These are phyloP conservation scores for Lipomyces chichibuensis DNA, from an alignment of 805 yeast species.

Conservation along the genomic window DNA sequence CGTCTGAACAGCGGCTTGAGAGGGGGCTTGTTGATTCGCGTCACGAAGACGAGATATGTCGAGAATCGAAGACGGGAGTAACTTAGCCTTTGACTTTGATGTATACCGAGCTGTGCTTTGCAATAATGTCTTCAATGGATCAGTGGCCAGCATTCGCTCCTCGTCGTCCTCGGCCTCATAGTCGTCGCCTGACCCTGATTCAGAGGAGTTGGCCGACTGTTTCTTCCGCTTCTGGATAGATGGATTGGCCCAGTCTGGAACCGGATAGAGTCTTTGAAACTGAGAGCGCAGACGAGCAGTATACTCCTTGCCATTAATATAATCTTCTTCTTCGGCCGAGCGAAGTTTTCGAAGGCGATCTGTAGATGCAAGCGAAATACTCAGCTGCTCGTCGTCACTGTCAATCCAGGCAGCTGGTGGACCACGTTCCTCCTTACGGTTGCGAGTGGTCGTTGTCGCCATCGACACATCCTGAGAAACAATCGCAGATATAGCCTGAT, in stretches of 20 bases:
- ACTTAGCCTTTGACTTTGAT: constrained; percentile 46
- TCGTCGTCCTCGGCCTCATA: constrained; percentile 43
- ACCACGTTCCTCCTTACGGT: constrained; percentile 40
- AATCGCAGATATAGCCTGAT: constrained; percentile 33
- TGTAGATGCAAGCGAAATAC: constrained; percentile 60
- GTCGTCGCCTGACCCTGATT: constrained; percentile 39
- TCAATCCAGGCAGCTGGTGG: constrained; percentile 73
- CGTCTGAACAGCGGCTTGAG: constrained; percentile 79
- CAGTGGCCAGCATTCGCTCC: constrained; percentile 36
- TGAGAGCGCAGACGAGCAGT: constrained; percentile 70
- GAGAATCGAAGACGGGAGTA: constrained; percentile 69
- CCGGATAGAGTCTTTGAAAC: constrained; percentile 70
- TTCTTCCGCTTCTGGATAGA: constrained; percentile 37
- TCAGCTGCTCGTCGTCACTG: constrained; percentile 81
- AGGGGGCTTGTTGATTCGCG: constrained; percentile 70
- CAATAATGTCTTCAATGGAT: constrained; percentile 44
- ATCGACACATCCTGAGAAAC: constrained; percentile 42
- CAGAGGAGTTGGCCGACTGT: constrained; percentile 19
- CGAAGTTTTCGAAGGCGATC: constrained; percentile 75
- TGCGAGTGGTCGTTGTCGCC: constrained; percentile 9
- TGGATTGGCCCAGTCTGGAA: constrained; percentile 78
- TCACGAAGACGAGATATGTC: constrained; percentile 84
- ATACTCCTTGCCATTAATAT: constrained; percentile 63
- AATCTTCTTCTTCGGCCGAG: constrained; percentile 56
- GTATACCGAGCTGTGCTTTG: constrained; percentile 41